Evolutionary conservation across 345 rosid species (phyloP).

Genomic region (Theobroma cacao): DNA sequence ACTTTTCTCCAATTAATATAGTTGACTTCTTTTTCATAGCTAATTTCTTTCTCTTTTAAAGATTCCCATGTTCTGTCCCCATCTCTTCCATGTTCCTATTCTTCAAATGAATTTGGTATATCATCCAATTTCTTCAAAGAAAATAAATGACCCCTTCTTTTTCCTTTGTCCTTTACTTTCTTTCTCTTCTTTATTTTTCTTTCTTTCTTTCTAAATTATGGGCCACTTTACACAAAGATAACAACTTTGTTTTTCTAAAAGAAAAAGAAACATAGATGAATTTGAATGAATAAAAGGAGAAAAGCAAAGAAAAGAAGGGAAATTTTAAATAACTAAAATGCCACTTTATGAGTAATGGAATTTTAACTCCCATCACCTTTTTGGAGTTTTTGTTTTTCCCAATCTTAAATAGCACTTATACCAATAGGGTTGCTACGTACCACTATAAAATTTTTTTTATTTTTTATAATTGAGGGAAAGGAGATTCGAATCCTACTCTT

Average conservation of each 20-base stretch:
- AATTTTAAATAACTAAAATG: background rate
- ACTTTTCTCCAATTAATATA: background rate
- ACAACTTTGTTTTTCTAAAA: background rate
- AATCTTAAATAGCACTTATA: too few relatives aligned
- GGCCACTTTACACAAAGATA: background rate
- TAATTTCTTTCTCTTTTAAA: background rate
- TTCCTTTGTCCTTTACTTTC: background rate
- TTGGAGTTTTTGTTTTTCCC: background rate
- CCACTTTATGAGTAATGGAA: background rate
- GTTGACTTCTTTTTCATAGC: background rate
- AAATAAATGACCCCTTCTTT: background rate
- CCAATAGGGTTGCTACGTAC: too few relatives aligned
- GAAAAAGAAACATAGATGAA: background rate
- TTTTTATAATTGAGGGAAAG: too few relatives aligned
- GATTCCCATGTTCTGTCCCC: background rate
- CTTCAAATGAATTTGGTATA: background rate
- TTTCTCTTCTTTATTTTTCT: background rate
- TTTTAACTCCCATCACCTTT: background rate
- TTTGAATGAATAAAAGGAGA: background rate
- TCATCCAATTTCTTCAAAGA: background rate
- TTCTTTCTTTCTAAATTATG: background rate
- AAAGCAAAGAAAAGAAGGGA: background rate
- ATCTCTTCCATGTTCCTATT: too few relatives aligned
- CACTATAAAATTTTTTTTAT: too few relatives aligned
- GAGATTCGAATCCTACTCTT: too few relatives aligned